A percentile compares a stretch with the other conserved stretches of the same genome.
These are phyloP conservation scores for Ogataea pilisensis DNA, from an alignment of 805 yeast genomes.

Conservation along the genomic window DNA sequence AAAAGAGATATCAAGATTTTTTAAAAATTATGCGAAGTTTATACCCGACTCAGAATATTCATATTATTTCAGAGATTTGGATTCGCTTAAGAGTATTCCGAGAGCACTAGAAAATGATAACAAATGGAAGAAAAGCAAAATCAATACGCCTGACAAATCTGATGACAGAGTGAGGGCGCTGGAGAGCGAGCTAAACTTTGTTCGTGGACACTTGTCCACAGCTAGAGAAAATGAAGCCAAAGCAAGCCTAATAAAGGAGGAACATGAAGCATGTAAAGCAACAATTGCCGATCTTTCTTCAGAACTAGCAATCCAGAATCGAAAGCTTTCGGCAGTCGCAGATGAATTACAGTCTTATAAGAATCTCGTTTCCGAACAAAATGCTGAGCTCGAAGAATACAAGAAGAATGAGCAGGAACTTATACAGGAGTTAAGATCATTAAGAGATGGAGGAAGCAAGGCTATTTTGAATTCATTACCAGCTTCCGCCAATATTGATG, in stretches of 20 bases:
- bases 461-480: no score
- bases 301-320: constrained; percentile 6
- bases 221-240: constrained; percentile 17
- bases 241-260: constrained; percentile 7
- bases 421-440: constrained; percentile 1
- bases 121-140: constrained; percentile 4
- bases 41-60: constrained; percentile 4
- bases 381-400: constrained; percentile 1
- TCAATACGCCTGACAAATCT: constrained; percentile 10
- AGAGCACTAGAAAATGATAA: neutral
- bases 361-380: neutral
- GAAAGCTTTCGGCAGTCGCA: neutral
- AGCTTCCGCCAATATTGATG: no score
- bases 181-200: constrained; percentile 16
- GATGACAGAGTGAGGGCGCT: constrained; percentile 19
- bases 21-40: constrained; percentile 42
- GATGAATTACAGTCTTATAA: constrained; percentile 5
- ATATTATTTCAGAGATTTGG: constrained; percentile 1
- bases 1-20: constrained; percentile 49
- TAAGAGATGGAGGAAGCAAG: neutral
- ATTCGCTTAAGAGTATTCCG: constrained; percentile 1
- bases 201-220: constrained; percentile 19
- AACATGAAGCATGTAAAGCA: constrained; percentile 5
- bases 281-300: constrained; percentile 1
- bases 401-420: constrained; percentile 1